Percentiles rank a stretch among this genome's conserved stretches.
Conservation (phyloP, 495 filamentous ascomycete genomes). For the Parachaetomium inaequale region DNA sequence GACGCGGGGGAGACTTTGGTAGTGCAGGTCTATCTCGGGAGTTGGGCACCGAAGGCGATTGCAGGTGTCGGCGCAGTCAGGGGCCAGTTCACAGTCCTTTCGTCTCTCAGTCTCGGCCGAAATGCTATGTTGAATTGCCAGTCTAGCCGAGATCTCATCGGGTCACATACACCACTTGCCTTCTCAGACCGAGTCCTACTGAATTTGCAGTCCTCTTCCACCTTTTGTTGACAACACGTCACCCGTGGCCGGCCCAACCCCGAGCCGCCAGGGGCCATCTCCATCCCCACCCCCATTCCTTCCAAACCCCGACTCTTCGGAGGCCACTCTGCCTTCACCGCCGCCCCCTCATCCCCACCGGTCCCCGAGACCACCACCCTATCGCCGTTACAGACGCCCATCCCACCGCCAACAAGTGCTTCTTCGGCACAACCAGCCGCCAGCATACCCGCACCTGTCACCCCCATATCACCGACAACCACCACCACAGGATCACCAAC, state of each 20-base stretch:
- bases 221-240: neutral
- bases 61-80: no score
- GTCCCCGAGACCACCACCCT: neutral
- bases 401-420: no score
- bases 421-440: no score
- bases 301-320: neutral
- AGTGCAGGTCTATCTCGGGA: no score
- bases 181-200: neutral
- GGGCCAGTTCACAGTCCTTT: neutral
- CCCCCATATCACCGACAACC: neutral
- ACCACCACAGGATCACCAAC: neutral
- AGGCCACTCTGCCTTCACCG: neutral
- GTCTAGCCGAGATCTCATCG: neutral
- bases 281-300: neutral
- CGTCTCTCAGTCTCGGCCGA: neutral
- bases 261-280: neutral
- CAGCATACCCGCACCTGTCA: no score
- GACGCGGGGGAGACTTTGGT: no score
- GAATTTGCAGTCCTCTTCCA: neutral
- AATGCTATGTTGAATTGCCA: conserved; percentile 3
- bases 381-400: neutral
- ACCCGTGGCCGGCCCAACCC: neutral
- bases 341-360: neutral
- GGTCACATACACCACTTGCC: neutral
- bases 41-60: no score